phyloP scores from a whole-genome alignment of 768 basidiomycete species.

The Crepidotus variabilis region DNA sequence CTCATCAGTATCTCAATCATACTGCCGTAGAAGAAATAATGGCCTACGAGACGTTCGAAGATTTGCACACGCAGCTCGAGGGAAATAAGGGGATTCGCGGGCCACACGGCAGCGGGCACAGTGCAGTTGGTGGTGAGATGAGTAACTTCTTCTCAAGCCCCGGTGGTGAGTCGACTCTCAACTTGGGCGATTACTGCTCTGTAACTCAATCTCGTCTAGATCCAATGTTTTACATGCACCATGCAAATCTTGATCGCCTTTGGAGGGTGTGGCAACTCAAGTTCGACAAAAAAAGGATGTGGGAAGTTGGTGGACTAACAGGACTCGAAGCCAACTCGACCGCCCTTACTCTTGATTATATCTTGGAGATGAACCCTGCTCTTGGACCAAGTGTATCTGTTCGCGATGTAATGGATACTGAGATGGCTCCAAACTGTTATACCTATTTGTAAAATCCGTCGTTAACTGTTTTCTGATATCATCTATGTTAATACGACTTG shows the following conservation, averaged over 20 bases:
- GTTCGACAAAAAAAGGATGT: slow-evolving; percentile 16
- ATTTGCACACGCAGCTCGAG: slow-evolving; percentile 33
- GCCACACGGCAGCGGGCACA: slow-evolving; percentile 35
- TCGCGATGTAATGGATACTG: slow-evolving; percentile 29
- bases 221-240: slow-evolving; percentile 38
- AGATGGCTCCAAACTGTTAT: slow-evolving; percentile 25
- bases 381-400: slow-evolving; percentile 25
- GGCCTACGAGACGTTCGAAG: slow-evolving; percentile 24
- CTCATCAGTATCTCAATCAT: slow-evolving; percentile 16
- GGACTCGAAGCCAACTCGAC: slow-evolving; percentile 20
- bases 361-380: slow-evolving; percentile 21
- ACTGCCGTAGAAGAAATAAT: slow-evolving; percentile 19
- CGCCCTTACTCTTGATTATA: slow-evolving; percentile 30
- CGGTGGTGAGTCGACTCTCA: slow-evolving; percentile 20
- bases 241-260: slow-evolving; percentile 35
- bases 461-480: too few relatives aligned
- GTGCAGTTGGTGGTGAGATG: slow-evolving; percentile 29
- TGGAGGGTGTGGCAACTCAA: slow-evolving; percentile 37
- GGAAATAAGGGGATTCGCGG: slow-evolving; percentile 17
- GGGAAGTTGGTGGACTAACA: slow-evolving; percentile 31
- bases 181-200: not conserved
- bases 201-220: slow-evolving; percentile 18
- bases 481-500: too few relatives aligned
- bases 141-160: slow-evolving; percentile 34
- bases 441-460: too few relatives aligned